Evolutionary conservation across 2,329 filamentous ascomycete species (phyloP).

Genomic region (Apiospora marii): DNA sequence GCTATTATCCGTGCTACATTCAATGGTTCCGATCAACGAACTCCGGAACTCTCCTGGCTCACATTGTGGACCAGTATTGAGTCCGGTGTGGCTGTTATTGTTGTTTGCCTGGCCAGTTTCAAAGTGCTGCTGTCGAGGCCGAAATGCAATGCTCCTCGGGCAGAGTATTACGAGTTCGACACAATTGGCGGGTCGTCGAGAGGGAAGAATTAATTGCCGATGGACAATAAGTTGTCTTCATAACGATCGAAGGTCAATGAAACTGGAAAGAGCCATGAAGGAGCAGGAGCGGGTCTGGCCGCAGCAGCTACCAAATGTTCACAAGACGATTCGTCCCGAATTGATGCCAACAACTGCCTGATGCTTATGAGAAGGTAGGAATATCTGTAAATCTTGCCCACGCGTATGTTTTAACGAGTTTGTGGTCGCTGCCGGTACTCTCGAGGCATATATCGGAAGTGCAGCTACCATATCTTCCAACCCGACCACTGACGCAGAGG

Average conservation of each 20-base stretch:
- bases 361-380: no score
- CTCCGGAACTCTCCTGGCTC: background rate
- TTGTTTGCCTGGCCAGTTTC: constrained; percentile 8
- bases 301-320: background rate
- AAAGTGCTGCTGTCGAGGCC: background rate
- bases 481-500: background rate
- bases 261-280: background rate
- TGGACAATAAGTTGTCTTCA: background rate
- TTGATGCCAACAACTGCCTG: no score
- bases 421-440: no score
- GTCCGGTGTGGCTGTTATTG: background rate
- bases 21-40: constrained; percentile 4
- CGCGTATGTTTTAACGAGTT: background rate
- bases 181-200: background rate
- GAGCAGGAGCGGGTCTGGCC: background rate
- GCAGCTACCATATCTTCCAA: background rate
- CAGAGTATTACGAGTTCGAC: background rate
- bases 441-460: background rate
- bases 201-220: background rate
- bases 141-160: background rate
- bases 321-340: no score
- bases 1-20: background rate
- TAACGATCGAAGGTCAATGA: background rate
- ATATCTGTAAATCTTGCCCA: background rate
- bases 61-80: constrained; percentile 19